Evolutionary conservation across 1,284 basidiomycete species (phyloP).

Genomic region (Vanrija humicola): DNA sequence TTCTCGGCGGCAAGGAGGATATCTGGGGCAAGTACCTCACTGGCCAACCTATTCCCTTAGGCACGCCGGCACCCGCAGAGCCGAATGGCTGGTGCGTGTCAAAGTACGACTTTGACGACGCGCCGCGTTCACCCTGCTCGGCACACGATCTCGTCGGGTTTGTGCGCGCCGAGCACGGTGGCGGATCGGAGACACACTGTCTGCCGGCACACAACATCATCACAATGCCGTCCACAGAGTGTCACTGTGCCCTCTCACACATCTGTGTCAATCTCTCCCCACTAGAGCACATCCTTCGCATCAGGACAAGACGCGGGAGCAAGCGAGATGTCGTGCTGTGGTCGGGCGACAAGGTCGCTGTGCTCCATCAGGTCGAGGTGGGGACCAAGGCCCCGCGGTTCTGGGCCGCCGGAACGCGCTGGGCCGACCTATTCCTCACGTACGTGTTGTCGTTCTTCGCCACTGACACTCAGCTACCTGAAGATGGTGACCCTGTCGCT

Average conservation of each 20-base stretch:
- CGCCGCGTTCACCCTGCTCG: constrained; percentile 4
- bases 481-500: constrained; percentile 38
- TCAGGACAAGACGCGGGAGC: constrained; percentile 11
- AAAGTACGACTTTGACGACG: constrained; percentile 7
- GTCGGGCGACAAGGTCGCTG: constrained; percentile 29
- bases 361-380: constrained; percentile 27
- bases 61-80: background rate
- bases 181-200: constrained; percentile 17
- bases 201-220: constrained; percentile 33
- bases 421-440: constrained; percentile 31
- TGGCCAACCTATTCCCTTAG: background rate
- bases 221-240: background rate
- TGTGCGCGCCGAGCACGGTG: constrained; percentile 15
- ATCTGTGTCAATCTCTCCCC: constrained; percentile 29
- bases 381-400: constrained; percentile 21
- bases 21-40: constrained; percentile 31
- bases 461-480: constrained; percentile 29
- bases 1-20: constrained; percentile 23
- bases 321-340: constrained; percentile 25
- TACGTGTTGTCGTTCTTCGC: constrained; percentile 12
- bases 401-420: constrained; percentile 23
- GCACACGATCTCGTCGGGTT: constrained; percentile 8
- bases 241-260: constrained; percentile 20
- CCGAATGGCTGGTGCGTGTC: constrained; percentile 12
- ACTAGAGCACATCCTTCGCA: constrained; percentile 29